Percentiles rank a stretch among this genome's conserved stretches.
These are phyloP conservation scores for Diaporthe sp. DNA, from an alignment of 2,329 filamentous ascomycete genomes.

Conservation along the genomic window DNA sequence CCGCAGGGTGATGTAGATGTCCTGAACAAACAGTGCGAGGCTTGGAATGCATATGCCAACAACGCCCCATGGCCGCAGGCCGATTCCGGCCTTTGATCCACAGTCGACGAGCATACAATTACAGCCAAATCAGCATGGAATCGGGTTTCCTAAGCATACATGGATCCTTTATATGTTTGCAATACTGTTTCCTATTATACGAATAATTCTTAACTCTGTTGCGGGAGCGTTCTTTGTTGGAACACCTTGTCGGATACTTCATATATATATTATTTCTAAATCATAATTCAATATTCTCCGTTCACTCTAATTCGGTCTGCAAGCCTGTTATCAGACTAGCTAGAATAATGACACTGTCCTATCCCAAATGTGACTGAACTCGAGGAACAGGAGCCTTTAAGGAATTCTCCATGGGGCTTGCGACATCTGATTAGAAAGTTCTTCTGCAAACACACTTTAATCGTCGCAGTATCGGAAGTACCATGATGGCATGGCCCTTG, in stretches of 20 bases:
- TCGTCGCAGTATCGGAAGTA: background rate
- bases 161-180: background rate
- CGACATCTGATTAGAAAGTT: background rate
- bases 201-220: background rate
- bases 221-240: background rate
- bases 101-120: background rate
- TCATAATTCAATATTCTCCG: slow-evolving; percentile 5
- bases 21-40: slow-evolving; percentile 33
- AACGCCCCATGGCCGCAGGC: slow-evolving; percentile 28
- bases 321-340: background rate
- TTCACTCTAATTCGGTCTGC: background rate
- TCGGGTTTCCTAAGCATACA: background rate
- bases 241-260: background rate
- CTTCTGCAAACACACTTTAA: background rate
- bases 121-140: background rate
- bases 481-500: too few species aligned
- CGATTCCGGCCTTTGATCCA: slow-evolving; percentile 37
- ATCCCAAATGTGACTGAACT: too few species aligned
- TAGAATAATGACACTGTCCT: too few species aligned
- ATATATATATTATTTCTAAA: background rate
- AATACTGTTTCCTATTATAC: background rate
- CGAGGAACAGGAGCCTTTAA: too few species aligned
- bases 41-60: slow-evolving; percentile 36
- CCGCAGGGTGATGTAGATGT: slow-evolving; percentile 26
- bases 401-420: background rate